Conservation (phyloP, 495 filamentous ascomycete genomes). For the Hypomontagnella monticulosa region DNA sequence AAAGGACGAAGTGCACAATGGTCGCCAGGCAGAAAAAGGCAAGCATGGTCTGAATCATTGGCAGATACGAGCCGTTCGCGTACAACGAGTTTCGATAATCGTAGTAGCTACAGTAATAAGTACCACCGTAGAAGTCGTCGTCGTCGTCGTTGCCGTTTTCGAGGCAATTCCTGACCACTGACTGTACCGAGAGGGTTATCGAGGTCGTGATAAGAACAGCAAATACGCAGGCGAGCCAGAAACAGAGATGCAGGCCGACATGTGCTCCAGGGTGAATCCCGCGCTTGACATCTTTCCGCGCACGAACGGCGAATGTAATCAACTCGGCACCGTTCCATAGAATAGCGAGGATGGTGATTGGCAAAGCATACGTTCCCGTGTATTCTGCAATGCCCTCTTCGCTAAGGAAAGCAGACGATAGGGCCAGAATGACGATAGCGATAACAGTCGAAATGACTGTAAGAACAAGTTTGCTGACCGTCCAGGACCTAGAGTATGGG, state of each 20-base stretch:
- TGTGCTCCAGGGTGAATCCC: slow-evolving; percentile 52
- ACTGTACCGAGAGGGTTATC: slow-evolving; percentile 3
- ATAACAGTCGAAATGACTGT: slow-evolving; percentile 37
- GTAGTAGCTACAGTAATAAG: slow-evolving; percentile 30
- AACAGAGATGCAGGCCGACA: slow-evolving; percentile 49
- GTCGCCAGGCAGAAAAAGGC: slow-evolving; percentile 35
- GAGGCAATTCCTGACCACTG: slow-evolving; percentile 1
- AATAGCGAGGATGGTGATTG: slow-evolving; percentile 44
- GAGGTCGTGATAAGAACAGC: slow-evolving; percentile 22
- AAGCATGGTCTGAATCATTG: slow-evolving; percentile 25
- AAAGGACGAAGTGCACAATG: slow-evolving; percentile 52
- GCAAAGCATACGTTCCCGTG: slow-evolving; percentile 23
- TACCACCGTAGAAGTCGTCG: slow-evolving; percentile 9
- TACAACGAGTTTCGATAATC: background rate
- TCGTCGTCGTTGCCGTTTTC: slow-evolving; percentile 3
- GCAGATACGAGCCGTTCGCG: slow-evolving; percentile 25
- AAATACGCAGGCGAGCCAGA: slow-evolving; percentile 48
- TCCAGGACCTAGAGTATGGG: slow-evolving; percentile 32
- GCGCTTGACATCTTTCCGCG: slow-evolving; percentile 35
- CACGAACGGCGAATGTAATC: slow-evolving; percentile 41
- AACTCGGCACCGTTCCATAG: slow-evolving; percentile 52
- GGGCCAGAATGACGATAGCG: slow-evolving; percentile 44
- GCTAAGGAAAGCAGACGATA: slow-evolving; percentile 31
- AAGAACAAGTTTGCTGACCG: slow-evolving; percentile 45
- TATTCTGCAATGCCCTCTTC: background rate